A percentile compares a stretch with the other conserved stretches of the same genome.
These are phyloP conservation scores for Fusarium sp. DNA, from an alignment of 2,329 filamentous ascomycete species.

Conservation along the genomic window DNA sequence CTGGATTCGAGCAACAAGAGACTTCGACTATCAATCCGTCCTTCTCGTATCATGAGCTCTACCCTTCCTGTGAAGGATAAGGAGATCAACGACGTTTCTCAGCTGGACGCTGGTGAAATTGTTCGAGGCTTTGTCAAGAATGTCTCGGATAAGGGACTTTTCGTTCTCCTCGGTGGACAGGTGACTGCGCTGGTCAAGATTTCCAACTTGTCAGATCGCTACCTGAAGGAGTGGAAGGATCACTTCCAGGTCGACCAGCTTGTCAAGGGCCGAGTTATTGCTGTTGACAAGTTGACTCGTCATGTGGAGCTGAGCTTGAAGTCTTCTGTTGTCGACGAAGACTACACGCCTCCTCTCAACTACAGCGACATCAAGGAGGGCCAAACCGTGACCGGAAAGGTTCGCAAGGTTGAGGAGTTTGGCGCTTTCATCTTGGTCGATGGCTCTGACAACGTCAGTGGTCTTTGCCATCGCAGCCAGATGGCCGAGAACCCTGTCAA, in stretches of 20 bases:
- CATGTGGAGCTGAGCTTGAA: constrained; percentile 91
- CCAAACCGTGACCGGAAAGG: constrained; percentile 87
- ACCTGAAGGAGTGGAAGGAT: constrained; percentile 95
- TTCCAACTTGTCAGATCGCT: constrained; percentile 89
- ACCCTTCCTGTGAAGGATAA: constrained; percentile 83
- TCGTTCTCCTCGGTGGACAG: constrained; percentile 84
- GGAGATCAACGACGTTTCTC: constrained; percentile 78
- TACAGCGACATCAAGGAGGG: constrained; percentile 84
- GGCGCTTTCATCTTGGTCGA: constrained; percentile 95
- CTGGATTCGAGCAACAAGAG: constrained; percentile 88
- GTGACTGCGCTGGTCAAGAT: constrained; percentile 88
- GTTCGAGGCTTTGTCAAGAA: constrained; percentile 94
- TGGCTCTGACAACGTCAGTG: constrained; percentile 88
- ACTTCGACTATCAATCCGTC: constrained; percentile 82
- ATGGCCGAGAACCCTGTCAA: constrained; percentile 87
- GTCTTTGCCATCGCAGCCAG: constrained; percentile 91
- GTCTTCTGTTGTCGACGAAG: constrained; percentile 82
- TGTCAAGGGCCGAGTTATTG: constrained; percentile 86
- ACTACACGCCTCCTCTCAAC: constrained; percentile 79
- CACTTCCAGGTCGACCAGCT: constrained; percentile 90
- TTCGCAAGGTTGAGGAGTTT: constrained; percentile 94
- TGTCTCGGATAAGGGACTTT: constrained; percentile 88
- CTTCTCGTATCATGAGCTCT: constrained; percentile 90
- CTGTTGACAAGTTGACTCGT: constrained; percentile 75
- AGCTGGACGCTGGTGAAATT: constrained; percentile 82